Base-by-base conservation (phyloP, 768 basidiomycete genomes). In the Termitomyces sp. region DNA sequence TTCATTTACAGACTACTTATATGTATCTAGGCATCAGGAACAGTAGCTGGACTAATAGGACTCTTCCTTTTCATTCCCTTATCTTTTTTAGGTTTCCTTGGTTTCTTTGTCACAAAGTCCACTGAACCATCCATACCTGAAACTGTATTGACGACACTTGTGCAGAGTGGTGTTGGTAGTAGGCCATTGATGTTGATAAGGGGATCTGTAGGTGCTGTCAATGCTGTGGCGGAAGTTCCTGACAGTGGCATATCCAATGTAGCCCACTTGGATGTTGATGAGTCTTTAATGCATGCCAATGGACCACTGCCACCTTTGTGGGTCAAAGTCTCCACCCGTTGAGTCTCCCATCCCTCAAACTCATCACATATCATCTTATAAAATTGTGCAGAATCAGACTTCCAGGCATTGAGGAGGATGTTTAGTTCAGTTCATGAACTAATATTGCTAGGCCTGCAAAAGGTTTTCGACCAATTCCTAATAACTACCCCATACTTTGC, bases 401-500 rank as follows among this genome's bases (percentile, higher is more conserved):
- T 27, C 57, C n/a, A n/a, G n/a, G n/a, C n/a, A n/a, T n/a, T n/a
- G n/a, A n/a, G 37, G 2, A 63, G 51, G 5, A 59, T 21, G 6
- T 55, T 37, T 19, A 59, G 46, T n/a, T 61, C 57, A 27, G 16
- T n/a, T 7, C 53, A 50, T 10, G 55, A 55, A 12, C 34, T 34
- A 16, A 62, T 57, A 10, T 57, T 25, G n/a, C 56, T 52, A n/a
- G 63, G 61, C 8, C 16, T 16, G 37, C 57, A 60, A 40, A 66
- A 64, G 27, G 56, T 58, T 10, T 52, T 32, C 9, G 63, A 62
- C 63, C 63, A 66, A 39, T 54, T 54, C 14, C 57, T 59, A 23
- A 66, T 42, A 11, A 64, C 47, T 8, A 65, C 35, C 9, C 49
- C 49, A 32, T 54, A 39, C 28, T 51, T 53, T 5, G 32, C 21